Conservation (phyloP, 768 basidiomycete species). For the Psilocybe tampanensis region DNA sequence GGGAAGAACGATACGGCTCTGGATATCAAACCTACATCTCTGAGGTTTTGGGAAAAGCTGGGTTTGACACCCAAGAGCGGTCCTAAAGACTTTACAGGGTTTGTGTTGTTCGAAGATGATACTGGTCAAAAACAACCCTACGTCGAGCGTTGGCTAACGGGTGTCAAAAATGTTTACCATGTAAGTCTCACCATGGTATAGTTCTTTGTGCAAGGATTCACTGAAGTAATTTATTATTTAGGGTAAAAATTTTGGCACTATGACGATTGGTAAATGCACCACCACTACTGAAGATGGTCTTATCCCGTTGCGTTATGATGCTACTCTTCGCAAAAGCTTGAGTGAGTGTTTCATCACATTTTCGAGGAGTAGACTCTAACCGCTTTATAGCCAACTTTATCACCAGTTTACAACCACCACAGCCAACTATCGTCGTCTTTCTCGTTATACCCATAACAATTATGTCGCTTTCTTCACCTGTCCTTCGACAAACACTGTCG, state of each 20-base stretch:
- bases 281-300: constrained; percentile 56
- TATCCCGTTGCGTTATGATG: constrained; percentile 63
- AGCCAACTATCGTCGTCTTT: constrained; percentile 62
- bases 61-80: constrained; percentile 74
- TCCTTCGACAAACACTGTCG: constrained; percentile 65
- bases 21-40: constrained; percentile 67
- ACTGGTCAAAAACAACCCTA: constrained; percentile 41
- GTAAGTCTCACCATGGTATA: constrained; percentile 40
- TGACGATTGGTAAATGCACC: constrained; percentile 53
- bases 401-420: constrained; percentile 34
- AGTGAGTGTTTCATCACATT: constrained; percentile 35
- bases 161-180: constrained; percentile 54
- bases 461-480: constrained; percentile 64
- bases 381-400: constrained; percentile 49
- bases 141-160: constrained; percentile 63
- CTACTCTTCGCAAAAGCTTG: constrained; percentile 67
- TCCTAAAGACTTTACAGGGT: constrained; percentile 67
- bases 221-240: constrained; percentile 30
- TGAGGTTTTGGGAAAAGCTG: constrained; percentile 87
- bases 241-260: constrained; percentile 63
- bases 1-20: constrained; percentile 70
- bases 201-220: neutral
- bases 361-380: constrained; percentile 4
- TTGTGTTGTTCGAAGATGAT: constrained; percentile 69
- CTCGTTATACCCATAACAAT: constrained; percentile 62